Evolutionary conservation across 2,329 filamentous ascomycete species (phyloP).

Genomic region (Paraconiothyrium brasiliense): DNA sequence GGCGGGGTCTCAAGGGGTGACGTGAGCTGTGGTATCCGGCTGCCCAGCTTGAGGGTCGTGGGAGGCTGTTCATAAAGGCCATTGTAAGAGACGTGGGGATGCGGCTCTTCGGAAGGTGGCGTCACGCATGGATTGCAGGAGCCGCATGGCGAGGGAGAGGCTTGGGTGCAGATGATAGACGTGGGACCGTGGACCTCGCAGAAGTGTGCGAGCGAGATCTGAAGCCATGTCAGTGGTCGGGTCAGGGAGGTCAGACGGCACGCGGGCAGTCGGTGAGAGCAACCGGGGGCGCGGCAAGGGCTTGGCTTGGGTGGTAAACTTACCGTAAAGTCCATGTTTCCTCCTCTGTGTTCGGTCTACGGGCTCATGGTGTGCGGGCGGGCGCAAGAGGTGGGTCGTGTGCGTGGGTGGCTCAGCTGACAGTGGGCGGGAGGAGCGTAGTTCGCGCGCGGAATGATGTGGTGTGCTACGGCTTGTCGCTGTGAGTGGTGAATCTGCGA

Average conservation of each 20-base stretch:
- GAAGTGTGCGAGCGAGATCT: constrained; percentile 71
- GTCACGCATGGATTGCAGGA: constrained; percentile 61
- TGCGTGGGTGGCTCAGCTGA: constrained; percentile 46
- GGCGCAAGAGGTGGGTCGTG: constrained; percentile 36
- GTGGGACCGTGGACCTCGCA: constrained; percentile 70
- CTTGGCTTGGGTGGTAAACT: constrained; percentile 27
- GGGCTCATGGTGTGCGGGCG: constrained; percentile 40
- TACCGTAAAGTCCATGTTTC: constrained; percentile 54
- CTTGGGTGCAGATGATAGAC: constrained; percentile 69
- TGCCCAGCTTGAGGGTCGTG: constrained; percentile 40
- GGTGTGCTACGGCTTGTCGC: constrained; percentile 29
- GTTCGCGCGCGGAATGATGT: constrained; percentile 26
- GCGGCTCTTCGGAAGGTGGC: constrained; percentile 50
- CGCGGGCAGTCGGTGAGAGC: constrained; percentile 17
- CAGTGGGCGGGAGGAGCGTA: constrained; percentile 29
- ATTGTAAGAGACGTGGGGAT: constrained; percentile 44
- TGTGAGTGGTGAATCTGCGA: constrained; percentile 38
- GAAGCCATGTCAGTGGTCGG: constrained; percentile 33
- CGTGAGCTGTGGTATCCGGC: constrained; percentile 43
- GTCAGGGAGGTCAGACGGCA: constrained; percentile 20
- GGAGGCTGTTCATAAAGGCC: constrained; percentile 46
- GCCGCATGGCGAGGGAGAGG: constrained; percentile 63
- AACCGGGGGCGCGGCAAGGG: constrained; percentile 6
- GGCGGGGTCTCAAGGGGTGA: constrained; percentile 54
- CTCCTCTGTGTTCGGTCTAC: constrained; percentile 37